Conservation (phyloP, 2,329 filamentous ascomycete species). For the Sporothrix variecibatus region DNA sequence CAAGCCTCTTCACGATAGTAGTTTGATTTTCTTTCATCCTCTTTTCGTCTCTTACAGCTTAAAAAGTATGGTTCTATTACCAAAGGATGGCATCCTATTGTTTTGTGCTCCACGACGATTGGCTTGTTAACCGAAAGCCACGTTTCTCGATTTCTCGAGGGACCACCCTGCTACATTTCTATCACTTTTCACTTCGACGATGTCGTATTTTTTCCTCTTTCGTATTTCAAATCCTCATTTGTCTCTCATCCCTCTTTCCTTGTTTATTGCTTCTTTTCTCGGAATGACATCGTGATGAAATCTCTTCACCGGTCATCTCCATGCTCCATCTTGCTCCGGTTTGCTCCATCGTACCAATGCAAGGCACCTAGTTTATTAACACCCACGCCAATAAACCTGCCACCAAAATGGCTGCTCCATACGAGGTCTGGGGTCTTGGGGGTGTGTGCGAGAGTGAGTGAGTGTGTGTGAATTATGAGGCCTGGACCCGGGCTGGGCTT, state of each 20-base stretch:
- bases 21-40: neutral
- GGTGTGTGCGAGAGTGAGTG: neutral
- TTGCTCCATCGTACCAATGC: neutral
- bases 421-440: neutral
- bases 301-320: conserved; percentile 2
- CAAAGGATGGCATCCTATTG: neutral
- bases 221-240: neutral
- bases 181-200: no score
- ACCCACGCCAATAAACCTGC: neutral
- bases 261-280: neutral
- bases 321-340: neutral
- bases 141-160: neutral
- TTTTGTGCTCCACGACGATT: conserved; percentile 5
- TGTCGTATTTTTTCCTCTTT: neutral
- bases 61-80: neutral
- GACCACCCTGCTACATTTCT: neutral
- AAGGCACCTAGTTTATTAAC: neutral
- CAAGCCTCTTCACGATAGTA: neutral
- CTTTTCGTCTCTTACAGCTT: neutral
- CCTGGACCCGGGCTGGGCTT: neutral
- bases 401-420: neutral
- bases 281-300: neutral
- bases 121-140: conserved; percentile 6
- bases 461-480: neutral
- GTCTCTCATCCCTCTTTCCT: neutral